Evolutionary conservation across 2,329 filamentous ascomycete species (phyloP).

Genomic region (Pseudocercospora eumusae): DNA sequence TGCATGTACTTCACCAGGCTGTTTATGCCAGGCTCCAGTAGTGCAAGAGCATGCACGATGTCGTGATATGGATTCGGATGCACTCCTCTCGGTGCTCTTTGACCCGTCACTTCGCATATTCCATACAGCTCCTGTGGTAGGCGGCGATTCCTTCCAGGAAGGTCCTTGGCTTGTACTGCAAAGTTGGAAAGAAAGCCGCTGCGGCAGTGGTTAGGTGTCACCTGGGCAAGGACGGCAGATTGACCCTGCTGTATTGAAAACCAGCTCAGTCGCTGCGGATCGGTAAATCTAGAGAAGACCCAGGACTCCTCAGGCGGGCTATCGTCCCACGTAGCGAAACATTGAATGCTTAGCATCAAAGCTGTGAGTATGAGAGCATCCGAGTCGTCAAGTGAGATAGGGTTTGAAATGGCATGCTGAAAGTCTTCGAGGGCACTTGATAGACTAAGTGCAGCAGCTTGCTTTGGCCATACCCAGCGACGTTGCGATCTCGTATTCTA

Average conservation of each 20-base stretch:
- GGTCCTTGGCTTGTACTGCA: constrained; percentile 4
- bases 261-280: constrained; percentile 18
- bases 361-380: constrained; percentile 21
- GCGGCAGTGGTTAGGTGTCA: constrained; percentile 18
- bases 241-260: constrained; percentile 21
- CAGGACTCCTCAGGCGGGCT: constrained; percentile 10
- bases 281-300: constrained; percentile 14
- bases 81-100: constrained; percentile 14
- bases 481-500: constrained; percentile 5
- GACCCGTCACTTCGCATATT: constrained; percentile 19
- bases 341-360: constrained; percentile 19
- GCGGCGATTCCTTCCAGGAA: not conserved
- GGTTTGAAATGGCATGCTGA: constrained; percentile 17
- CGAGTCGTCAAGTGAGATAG: constrained; percentile 17
- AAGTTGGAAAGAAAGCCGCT: constrained; percentile 19
- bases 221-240: constrained; percentile 16
- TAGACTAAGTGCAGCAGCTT: constrained; percentile 18
- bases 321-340: constrained; percentile 6
- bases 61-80: constrained; percentile 25
- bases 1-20: constrained; percentile 24
- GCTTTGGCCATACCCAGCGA: constrained; percentile 7
- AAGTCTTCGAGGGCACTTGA: constrained; percentile 18
- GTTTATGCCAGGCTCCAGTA: constrained; percentile 14
- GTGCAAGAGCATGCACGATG: constrained; percentile 16
- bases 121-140: constrained; percentile 15